Evolutionary conservation across 2,329 filamentous ascomycete genomes (phyloP), one percentile per base, ranked within the genome.

Genomic region (Dryadomyces quercivorus): DNA sequence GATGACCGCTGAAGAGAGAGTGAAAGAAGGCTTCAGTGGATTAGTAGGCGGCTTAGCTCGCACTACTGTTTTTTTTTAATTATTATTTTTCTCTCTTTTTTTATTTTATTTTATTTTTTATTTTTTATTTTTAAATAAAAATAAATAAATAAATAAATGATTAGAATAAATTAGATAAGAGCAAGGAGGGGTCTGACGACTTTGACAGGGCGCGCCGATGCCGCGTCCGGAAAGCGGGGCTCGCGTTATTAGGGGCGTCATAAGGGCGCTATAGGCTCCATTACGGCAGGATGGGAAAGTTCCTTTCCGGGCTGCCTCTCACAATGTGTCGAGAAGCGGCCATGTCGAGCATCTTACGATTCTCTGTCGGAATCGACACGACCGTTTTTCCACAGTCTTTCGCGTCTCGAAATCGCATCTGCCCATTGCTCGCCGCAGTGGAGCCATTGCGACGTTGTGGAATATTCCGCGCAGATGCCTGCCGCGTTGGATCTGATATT

Each of bases 241-340:
- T 9, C 42, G 8, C 18, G 16, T 44, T 44, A 40, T 76, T 77
- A 60, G 43, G 42, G 51, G 58, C 54, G 38, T 22, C 20, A 21
- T 21, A 21, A 21, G 18, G 44, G 44, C 18, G 42, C 44, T 10
- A 22, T 22, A 10, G 42, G 10, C n/a, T 46, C 20, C 44, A 22
- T n/a, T 44, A 16, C 42, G 42, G 16, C 12, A 44, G 42, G 42
- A 44, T n/a, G 42, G 42, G 42, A 46, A 22, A 31, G 26, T 40
- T 16, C 15, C 6, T 15, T 40, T 40, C 8, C 26, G 26, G 26
- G 4, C 26, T 31, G 36, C 36, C 36, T 40, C 10, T 16, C 10
- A 40, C 36, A 46, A 18, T n/a, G 6, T 46, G n/a, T 46, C 42
- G 42, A 44, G 5, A 8, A 42, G 12, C 38, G 38, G 12, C 38